A percentile compares a stretch with the other conserved stretches of the same genome.
Evolutionary conservation across 768 basidiomycete species (phyloP).

Genomic region (Xerocomellus dryophilus): DNA sequence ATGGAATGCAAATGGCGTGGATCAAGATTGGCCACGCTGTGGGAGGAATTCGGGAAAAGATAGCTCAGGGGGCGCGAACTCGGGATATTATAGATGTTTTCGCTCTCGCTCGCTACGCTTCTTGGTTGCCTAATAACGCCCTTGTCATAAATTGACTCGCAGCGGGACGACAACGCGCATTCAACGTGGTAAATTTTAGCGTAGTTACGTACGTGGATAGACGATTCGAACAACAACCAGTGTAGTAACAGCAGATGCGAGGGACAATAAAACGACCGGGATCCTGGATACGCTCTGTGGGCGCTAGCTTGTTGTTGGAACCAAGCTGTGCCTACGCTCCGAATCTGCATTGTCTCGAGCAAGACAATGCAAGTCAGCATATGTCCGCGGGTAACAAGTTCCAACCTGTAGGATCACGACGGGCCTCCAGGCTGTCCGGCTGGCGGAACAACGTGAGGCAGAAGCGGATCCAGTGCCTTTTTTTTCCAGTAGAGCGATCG

Average conservation of each 20-base stretch:
- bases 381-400: background rate
- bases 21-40: slow-evolving; percentile 30
- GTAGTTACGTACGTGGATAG: slow-evolving; percentile 24
- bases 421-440: slow-evolving; percentile 15
- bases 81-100: slow-evolving; percentile 15
- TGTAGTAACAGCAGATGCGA: background rate
- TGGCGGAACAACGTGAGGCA: slow-evolving; percentile 19
- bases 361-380: slow-evolving; percentile 9
- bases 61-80: slow-evolving; percentile 19
- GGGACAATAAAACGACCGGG: slow-evolving; percentile 11
- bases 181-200: slow-evolving; percentile 21
- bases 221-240: slow-evolving; percentile 8
- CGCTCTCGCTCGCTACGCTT: background rate
- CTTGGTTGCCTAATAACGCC: slow-evolving; percentile 1
- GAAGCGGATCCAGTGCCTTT: slow-evolving; percentile 7
- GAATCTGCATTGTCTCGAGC: slow-evolving; percentile 4
- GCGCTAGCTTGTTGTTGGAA: slow-evolving; percentile 1
- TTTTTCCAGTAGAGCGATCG: background rate
- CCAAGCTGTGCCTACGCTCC: background rate
- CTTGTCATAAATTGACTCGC: slow-evolving; percentile 2
- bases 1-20: slow-evolving; percentile 28
- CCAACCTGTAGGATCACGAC: slow-evolving; percentile 24
- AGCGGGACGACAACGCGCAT: slow-evolving; percentile 15
- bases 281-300: slow-evolving; percentile 16
- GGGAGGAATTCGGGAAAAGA: slow-evolving; percentile 12